Percentiles rank a stretch among this genome's conserved stretches.
These are phyloP conservation scores for Leccinellum rugosiceps DNA, from an alignment of 768 basidiomycete genomes.

Conservation along the genomic window DNA sequence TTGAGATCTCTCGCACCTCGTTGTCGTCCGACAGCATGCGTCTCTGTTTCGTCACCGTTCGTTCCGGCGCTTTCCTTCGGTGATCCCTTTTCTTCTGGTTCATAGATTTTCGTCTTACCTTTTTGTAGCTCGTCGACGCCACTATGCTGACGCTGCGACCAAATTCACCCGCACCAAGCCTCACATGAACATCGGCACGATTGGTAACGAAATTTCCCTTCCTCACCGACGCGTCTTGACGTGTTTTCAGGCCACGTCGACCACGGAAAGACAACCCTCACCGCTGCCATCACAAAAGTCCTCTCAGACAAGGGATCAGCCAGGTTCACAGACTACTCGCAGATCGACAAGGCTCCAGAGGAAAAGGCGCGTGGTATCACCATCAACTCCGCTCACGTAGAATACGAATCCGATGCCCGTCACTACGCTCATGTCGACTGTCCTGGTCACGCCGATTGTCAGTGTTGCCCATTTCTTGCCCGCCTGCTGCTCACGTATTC, in stretches of 20 bases:
- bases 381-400: constrained; percentile 97
- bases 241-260: constrained; percentile 76
- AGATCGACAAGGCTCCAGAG: constrained; percentile 99
- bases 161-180: constrained; percentile 76
- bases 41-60: neutral
- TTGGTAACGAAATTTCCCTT: constrained; percentile 45
- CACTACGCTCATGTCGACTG: constrained; percentile 99
- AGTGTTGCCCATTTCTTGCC: constrained; percentile 25
- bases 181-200: constrained; percentile 95
- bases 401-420: constrained; percentile 87
- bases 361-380: constrained; percentile 99
- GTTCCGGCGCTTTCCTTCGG: constrained; percentile 9
- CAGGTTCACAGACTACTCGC: constrained; percentile 90
- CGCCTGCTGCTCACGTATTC: constrained; percentile 1
- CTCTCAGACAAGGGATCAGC: constrained; percentile 72
- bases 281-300: constrained; percentile 93
- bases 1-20: constrained; percentile 10
- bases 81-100: neutral
- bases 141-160: constrained; percentile 65
- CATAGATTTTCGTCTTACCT: neutral
- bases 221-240: constrained; percentile 16
- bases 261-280: constrained; percentile 97
- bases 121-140: constrained; percentile 35
- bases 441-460: constrained; percentile 93
- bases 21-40: constrained; percentile 14